Conservation (phyloP, 306 rosid species). For the Sechiopsis laciniata region DNA sequence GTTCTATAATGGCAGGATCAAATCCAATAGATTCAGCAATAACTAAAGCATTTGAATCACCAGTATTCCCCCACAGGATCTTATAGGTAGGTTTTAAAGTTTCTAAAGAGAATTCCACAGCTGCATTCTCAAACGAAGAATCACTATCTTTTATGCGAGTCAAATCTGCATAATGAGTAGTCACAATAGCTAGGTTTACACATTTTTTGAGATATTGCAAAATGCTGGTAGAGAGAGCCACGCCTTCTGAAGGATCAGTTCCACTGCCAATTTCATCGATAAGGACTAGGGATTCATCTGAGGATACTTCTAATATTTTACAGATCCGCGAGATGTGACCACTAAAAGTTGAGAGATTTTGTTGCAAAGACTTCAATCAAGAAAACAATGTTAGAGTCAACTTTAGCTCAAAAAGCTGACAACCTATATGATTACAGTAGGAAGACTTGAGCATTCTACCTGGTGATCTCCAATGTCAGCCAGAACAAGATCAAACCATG, state of each 20-base stretch:
- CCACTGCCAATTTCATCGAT: slow-evolving; percentile 94
- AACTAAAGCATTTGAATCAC: slow-evolving; percentile 82
- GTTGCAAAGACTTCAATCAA: slow-evolving; percentile 79
- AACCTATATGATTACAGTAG: slow-evolving; percentile 27
- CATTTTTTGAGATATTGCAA: slow-evolving; percentile 68
- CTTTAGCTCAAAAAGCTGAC: slow-evolving; percentile 30
- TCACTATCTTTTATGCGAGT: slow-evolving; percentile 70
- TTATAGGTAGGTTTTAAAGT: slow-evolving; percentile 76
- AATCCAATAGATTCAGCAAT: slow-evolving; percentile 81
- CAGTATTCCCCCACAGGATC: slow-evolving; percentile 84
- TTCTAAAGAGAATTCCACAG: slow-evolving; percentile 73
- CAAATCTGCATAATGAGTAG: slow-evolving; percentile 90
- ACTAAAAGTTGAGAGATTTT: slow-evolving; percentile 95
- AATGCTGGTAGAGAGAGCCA: slow-evolving; percentile 88
- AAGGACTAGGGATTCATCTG: slow-evolving; percentile 75
- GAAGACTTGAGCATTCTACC: slow-evolving; percentile 45
- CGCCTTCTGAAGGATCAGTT: slow-evolving; percentile 98
- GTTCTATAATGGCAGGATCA: slow-evolving; percentile 51
- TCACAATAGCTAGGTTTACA: slow-evolving; percentile 75
- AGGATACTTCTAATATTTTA: slow-evolving; percentile 63
- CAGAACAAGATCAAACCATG: slow-evolving; percentile 90
- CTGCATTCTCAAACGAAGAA: slow-evolving; percentile 71
- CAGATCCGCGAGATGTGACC: slow-evolving; percentile 76
- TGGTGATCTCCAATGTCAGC: slow-evolving; percentile 95
- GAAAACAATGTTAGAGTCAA: slow-evolving; percentile 44